Evolutionary conservation across 257 asterid species (phyloP).

Genomic region (Solanum bulbocastanum): DNA sequence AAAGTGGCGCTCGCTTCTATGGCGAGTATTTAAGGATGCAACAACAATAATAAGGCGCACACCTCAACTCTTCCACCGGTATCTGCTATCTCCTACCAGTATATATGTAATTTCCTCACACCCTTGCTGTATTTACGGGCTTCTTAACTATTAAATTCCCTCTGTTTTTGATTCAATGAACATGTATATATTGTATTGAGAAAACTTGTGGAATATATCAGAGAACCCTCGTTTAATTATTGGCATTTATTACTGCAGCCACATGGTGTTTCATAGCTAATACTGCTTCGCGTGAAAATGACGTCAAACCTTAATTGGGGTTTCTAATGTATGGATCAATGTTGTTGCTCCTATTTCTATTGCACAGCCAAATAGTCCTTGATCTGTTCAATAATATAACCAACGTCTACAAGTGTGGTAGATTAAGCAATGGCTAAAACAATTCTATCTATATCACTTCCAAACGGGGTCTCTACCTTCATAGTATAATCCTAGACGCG

Average conservation of each 20-base stretch:
- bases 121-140: neutral
- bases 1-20: conserved; percentile 28
- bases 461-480: neutral
- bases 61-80: neutral
- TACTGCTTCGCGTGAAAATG: neutral
- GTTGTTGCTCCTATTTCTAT: neutral
- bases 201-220: neutral
- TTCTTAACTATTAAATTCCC: neutral
- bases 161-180: neutral
- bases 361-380: neutral
- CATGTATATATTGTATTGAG: neutral
- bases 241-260: neutral
- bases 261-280: neutral
- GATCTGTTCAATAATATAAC: neutral
- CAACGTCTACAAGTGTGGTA: neutral
- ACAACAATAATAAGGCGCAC: neutral
- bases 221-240: neutral
- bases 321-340: neutral
- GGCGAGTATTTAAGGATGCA: conserved; percentile 40
- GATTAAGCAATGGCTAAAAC: neutral
- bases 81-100: neutral
- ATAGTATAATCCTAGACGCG: neutral
- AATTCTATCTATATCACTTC: neutral
- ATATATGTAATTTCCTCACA: neutral
- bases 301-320: neutral